Conservation (phyloP, 1,139 yeast species). For the Sugiyamaella pinicola region DNA sequence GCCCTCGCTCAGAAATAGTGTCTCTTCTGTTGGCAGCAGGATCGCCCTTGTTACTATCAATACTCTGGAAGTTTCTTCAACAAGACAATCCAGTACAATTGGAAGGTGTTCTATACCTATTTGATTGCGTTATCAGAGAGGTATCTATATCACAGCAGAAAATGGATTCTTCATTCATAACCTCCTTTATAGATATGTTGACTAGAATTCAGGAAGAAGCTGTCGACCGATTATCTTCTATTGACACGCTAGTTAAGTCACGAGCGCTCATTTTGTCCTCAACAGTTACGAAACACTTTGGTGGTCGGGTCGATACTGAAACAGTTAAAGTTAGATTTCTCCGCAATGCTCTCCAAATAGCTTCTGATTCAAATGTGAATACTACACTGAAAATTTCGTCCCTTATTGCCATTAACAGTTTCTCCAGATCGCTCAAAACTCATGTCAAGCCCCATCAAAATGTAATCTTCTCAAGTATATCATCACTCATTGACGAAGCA, state of each 20-base stretch:
- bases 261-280: conserved; percentile 31
- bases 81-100: background rate
- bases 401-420: conserved; percentile 30
- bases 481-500: conserved; percentile 58
- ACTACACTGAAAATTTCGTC: conserved; percentile 30
- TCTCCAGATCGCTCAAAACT: conserved; percentile 25
- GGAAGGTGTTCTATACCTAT: conserved; percentile 21
- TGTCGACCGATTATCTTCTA: background rate
- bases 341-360: conserved; percentile 26
- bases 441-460: conserved; percentile 27
- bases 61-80: conserved; percentile 10
- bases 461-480: conserved; percentile 45
- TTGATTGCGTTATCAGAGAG: conserved; percentile 20
- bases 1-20: conserved; percentile 28
- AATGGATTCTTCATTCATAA: conserved; percentile 8
- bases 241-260: conserved; percentile 29
- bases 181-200: conserved; percentile 3
- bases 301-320: conserved; percentile 20
- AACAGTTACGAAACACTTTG: conserved; percentile 20
- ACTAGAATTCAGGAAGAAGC: conserved; percentile 5
- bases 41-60: conserved; percentile 20
- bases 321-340: conserved; percentile 26
- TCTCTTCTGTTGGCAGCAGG: conserved; percentile 24
- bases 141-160: conserved; percentile 19
- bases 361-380: conserved; percentile 19